Evolutionary conservation across 148 eudicot genomes (phyloP).

Genomic region (Fagopyrum homotropicum): DNA sequence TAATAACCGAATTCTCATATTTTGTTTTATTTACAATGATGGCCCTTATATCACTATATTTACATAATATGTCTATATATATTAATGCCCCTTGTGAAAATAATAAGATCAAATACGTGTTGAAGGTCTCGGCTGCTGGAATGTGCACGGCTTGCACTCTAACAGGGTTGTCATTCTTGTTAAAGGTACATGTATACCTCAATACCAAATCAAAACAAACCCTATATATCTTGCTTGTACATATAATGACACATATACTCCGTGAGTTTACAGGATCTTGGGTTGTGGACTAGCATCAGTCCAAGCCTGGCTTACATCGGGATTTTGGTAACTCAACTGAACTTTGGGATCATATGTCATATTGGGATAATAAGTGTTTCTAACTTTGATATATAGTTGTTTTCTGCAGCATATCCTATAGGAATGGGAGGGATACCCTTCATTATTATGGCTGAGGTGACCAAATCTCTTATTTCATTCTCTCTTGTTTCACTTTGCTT

Average conservation of each 20-base stretch:
- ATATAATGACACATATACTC: not conserved
- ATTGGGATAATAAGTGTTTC: not conserved
- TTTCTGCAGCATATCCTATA: conserved; percentile 17
- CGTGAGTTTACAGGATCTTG: conserved; percentile 17
- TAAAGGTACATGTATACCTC: conserved; percentile 4
- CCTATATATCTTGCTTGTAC: too few species aligned
- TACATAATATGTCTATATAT: too few species aligned
- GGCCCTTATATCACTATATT: not conserved
- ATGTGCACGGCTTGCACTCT: conserved; percentile 10
- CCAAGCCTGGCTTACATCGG: conserved; percentile 22
- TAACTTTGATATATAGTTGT: conserved; percentile 7
- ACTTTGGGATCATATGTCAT: not conserved
- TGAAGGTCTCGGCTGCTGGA: conserved; percentile 13
- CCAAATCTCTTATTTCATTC: too few species aligned
- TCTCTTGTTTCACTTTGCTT: too few species aligned
- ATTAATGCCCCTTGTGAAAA: too few species aligned
- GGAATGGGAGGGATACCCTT: conserved; percentile 32
- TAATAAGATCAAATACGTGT: not conserved
- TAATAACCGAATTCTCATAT: too few species aligned
- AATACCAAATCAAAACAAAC: too few species aligned
- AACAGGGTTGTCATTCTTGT: conserved; percentile 14
- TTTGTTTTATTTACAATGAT: too few species aligned
- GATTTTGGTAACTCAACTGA: conserved; percentile 13
- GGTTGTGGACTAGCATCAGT: conserved; percentile 16
- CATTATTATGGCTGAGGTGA: conserved; percentile 12